These are phyloP conservation scores for Entomortierella beljakovae DNA, from an alignment of 192 early-diverging fungal genomes.

Conservation along the genomic window DNA sequence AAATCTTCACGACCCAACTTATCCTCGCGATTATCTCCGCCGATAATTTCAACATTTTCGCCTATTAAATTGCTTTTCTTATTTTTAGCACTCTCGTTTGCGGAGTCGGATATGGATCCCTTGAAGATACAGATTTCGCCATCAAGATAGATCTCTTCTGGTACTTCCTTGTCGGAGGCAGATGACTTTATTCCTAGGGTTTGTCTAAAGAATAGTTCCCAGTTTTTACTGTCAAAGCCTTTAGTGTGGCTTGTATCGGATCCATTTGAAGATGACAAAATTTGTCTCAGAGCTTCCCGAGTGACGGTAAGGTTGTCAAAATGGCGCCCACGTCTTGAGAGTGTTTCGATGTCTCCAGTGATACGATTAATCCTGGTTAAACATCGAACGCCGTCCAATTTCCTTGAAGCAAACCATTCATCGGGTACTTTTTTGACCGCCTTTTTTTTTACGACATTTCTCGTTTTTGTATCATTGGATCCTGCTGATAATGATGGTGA, in stretches of 20 bases:
- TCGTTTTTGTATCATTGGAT: neutral
- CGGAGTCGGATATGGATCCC: neutral
- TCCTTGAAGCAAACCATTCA: constrained; percentile 61
- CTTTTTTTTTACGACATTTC: neutral
- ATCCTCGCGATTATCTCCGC: neutral
- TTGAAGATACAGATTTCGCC: constrained; percentile 63
- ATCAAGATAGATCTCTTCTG: constrained; percentile 52
- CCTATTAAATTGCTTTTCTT: neutral
- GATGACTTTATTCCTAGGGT: neutral
- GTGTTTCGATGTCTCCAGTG: constrained; percentile 31
- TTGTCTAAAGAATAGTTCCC: constrained; percentile 18
- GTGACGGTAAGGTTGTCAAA: constrained; percentile 44
- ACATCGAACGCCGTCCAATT: constrained; percentile 66
- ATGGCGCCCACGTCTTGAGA: constrained; percentile 55
- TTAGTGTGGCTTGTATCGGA: neutral
- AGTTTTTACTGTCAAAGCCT: neutral
- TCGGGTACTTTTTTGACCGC: no score
- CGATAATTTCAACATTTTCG: neutral
- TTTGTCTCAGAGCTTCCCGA: constrained; percentile 10
- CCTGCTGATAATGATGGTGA: neutral
- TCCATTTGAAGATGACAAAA: neutral
- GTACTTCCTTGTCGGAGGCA: neutral
- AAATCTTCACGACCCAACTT: constrained; percentile 29
- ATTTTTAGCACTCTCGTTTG: neutral
- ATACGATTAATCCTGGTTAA: constrained; percentile 41